Base-by-base conservation (phyloP, 2,329 filamentous ascomycete species). In the Lomentospora prolificans region DNA sequence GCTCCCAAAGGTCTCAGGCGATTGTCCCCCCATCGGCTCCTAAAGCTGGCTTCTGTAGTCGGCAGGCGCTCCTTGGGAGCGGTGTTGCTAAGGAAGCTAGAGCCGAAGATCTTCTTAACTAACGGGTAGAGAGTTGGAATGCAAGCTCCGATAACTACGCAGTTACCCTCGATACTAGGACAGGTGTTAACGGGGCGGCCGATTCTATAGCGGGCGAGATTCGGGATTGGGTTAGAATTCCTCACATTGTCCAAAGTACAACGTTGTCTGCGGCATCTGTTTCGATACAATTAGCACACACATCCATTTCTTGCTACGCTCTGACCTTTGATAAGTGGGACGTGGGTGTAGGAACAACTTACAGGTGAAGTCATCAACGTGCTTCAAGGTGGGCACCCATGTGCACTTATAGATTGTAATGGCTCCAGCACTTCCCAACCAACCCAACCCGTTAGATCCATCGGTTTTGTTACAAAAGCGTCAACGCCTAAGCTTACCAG, bases 401-500 rank as follows among this genome's bases (percentile, higher is more conserved):
- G 22, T 48, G 44, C 44, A 48, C 12, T 48, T 48, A 10, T 48
- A 48, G 12, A 48, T 22, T 19, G 44, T 25, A 10, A 48, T 19
- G 9, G 44, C 44, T 25, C 17, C 44, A 25, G 17, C 44, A 8
- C 44, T 48, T n/a, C n/a, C n/a, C n/a, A 25, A 33, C 12, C 12
- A 19, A 14, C 24, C 44, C 19, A 22, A 48, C 44, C 17, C 3
- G 44, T 22, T 22, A 22, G 17, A 22, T 48, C 22, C 24, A 5
- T 22, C 22, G 12, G 44, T 5, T 8, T 19, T 2, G 1, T 19
- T 12, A 2, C 5, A 9, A 48, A 12, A n/a, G 6, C 44, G 4
- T 33, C 30, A 6, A 33, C 22, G 9, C 17, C 1, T n/a, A 48
- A 14, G 60, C 69, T 14, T 57, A 71, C 64, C 70, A 64, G 28